These are phyloP conservation scores for Grosmannia huntii DNA, from an alignment of 2,329 filamentous ascomycete species.

Conservation along the genomic window DNA sequence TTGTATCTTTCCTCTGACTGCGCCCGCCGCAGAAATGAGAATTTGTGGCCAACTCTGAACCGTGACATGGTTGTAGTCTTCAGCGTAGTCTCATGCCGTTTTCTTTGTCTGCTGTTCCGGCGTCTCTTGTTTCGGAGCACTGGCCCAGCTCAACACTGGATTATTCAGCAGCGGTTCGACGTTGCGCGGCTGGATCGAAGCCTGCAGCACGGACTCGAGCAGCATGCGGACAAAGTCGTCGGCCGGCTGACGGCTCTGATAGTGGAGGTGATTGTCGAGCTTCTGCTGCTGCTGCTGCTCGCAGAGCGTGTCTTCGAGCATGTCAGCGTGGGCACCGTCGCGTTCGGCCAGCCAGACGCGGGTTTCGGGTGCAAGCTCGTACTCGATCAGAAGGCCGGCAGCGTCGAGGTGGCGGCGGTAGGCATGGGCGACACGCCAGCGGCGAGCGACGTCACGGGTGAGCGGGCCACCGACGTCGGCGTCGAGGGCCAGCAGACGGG, in stretches of 20 bases:
- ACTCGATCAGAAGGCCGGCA: neutral
- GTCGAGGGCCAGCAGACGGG: neutral
- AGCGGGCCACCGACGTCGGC: neutral
- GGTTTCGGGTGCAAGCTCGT: neutral
- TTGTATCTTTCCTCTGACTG: neutral
- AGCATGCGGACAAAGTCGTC: neutral
- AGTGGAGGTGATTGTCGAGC: neutral
- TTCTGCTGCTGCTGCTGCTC: neutral
- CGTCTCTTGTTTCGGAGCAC: neutral
- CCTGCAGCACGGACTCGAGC: slow-evolving; percentile 2
- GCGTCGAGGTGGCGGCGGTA: neutral
- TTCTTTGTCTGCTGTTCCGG: too few species aligned
- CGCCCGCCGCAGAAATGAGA: neutral
- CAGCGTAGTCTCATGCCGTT: too few species aligned
- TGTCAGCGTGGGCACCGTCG: neutral
- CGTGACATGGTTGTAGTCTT: too few species aligned
- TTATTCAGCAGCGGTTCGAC: neutral
- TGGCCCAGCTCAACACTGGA: neutral
- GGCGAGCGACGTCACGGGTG: neutral
- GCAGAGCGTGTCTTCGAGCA: neutral
- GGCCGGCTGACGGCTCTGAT: neutral
- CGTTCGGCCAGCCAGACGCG: neutral
- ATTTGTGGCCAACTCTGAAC: neutral
- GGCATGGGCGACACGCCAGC: neutral
- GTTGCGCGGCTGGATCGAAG: slow-evolving; percentile 2